Evolutionary conservation across 2,329 filamentous ascomycete genomes (phyloP).

Genomic region (Xylariaceae sp.): DNA sequence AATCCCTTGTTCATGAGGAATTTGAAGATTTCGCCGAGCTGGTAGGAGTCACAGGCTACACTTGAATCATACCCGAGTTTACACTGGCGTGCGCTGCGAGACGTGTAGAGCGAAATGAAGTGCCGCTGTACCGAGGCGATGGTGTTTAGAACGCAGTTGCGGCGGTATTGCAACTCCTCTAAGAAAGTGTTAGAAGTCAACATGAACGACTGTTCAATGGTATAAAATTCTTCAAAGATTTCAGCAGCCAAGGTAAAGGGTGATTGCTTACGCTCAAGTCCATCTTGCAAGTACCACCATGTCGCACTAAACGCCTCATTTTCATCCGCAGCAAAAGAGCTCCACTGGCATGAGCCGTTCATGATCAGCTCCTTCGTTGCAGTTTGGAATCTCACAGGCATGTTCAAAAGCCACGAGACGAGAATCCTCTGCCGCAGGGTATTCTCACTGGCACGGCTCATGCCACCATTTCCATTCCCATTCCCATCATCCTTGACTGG

Average conservation of each 20-base stretch:
- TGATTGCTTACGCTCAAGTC: conserved; percentile 55
- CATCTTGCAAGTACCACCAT: conserved; percentile 71
- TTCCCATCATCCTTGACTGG: conserved; percentile 35
- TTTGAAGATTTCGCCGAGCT: conserved; percentile 72
- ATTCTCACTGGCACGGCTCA: conserved; percentile 55
- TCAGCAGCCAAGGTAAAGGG: background rate
- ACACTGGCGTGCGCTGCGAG: conserved; percentile 57
- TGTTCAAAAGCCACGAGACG: conserved; percentile 61
- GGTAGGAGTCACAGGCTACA: conserved; percentile 69
- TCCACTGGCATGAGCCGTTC: conserved; percentile 60
- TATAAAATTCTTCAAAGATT: no score
- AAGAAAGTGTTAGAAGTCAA: no score
- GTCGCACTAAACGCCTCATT: conserved; percentile 34
- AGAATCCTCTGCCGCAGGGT: conserved; percentile 65
- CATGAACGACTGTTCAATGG: no score
- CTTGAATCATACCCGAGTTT: conserved; percentile 71
- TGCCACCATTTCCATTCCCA: conserved; percentile 25
- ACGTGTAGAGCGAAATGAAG: conserved; percentile 64
- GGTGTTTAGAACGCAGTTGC: conserved; percentile 63
- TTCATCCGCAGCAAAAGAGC: conserved; percentile 33
- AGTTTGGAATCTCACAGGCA: conserved; percentile 55
- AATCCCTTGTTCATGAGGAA: conserved; percentile 63
- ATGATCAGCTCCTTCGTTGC: conserved; percentile 64
- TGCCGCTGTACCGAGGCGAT: conserved; percentile 66
- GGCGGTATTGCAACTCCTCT: conserved; percentile 65